These are phyloP conservation scores for Dendrobium nobile DNA, from an alignment of 106 monocot genomes.

Conservation along the genomic window DNA sequence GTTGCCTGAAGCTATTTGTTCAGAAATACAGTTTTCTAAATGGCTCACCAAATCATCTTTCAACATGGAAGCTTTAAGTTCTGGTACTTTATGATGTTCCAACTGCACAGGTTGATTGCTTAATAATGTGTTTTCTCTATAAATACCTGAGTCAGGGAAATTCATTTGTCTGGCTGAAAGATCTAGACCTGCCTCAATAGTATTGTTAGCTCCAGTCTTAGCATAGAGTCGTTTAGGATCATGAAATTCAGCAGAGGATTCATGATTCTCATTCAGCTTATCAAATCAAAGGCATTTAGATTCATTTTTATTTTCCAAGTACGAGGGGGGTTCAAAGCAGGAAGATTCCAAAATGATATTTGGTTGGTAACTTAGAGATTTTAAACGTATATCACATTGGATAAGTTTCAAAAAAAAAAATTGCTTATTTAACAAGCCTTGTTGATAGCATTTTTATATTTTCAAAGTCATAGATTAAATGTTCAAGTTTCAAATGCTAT, in stretches of 20 bases:
- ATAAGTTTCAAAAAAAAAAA: constrained; percentile 46
- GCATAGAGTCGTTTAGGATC: constrained; percentile 20
- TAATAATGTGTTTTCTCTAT: constrained; percentile 10
- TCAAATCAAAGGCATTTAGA: constrained; percentile 14
- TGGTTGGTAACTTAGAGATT: constrained; percentile 47
- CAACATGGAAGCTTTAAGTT: constrained; percentile 65
- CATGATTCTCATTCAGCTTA: constrained; percentile 26
- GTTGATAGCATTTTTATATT: constrained; percentile 80
- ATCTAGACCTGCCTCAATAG: constrained; percentile 17
- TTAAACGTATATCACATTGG: constrained; percentile 66
- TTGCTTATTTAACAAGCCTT: constrained; percentile 70
- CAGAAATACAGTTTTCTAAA: too few species aligned
- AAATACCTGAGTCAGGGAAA: constrained; percentile 63
- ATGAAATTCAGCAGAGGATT: constrained; percentile 23
- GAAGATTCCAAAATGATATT: constrained; percentile 50
- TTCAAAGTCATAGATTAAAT: constrained; percentile 44
- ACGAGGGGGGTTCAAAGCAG: constrained; percentile 49
- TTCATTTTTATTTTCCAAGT: constrained; percentile 55
- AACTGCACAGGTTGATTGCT: constrained; percentile 20
- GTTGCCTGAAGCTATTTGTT: too few species aligned
- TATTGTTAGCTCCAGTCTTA: constrained; percentile 27
- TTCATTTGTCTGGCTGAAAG: constrained; percentile 21
- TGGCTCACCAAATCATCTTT: constrained; percentile 19
- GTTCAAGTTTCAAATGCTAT: constrained; percentile 44
- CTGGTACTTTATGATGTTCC: constrained; percentile 45